Base-by-base conservation (phyloP, 768 basidiomycete genomes). In the Rhodotorula paludigena region DNA sequence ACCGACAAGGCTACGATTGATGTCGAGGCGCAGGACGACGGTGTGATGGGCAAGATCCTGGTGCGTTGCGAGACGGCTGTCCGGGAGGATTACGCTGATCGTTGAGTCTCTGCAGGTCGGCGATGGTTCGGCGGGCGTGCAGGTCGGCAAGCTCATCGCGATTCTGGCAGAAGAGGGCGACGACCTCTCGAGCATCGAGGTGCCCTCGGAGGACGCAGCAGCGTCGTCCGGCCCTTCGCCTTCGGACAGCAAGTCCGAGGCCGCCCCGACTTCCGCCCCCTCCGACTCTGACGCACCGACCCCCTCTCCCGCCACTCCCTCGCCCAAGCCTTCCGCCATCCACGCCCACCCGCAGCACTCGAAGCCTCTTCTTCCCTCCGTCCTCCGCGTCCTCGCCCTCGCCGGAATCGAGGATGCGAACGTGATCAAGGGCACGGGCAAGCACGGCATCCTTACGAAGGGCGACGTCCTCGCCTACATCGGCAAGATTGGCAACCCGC, bases 11-110 rank as follows among this genome's bases (percentile, higher is more conserved):
- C 96, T 30, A 92, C 90, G 54, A 98, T 99, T 79, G 96, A 99
- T 81, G 94, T 99, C 51, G 96, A 99, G 81, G 92, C 96, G 20
- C 93, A 93, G 81, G 96, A 98, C 42, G 96, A 98, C 74, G 96
- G 96, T 72, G 80, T 98, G 70, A 82, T 99, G 68, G 96, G 89
- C 55, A 99, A 98, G 84, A 97, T 99, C 74, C 86, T 98, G 57
- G 94, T 92, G 80, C 68, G 90, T 80, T 70, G 88, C 15, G 28
- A 2, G 28, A 5, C 88, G 93, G 44, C 79, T 94, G 58, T 82
- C 94, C 55, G 91, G 94, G 82, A 89, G 94, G 73, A 87, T 82
- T 51, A 28, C 36, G 8, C 2, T 5, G 23, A 23, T 30, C 18
- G n/a, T 11, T 42, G 25, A 51, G 77, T 65, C n/a, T 30, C 49